Evolutionary conservation across 2,329 filamentous ascomycete genomes (phyloP).

Genomic region (Colletotrichum lentis): DNA sequence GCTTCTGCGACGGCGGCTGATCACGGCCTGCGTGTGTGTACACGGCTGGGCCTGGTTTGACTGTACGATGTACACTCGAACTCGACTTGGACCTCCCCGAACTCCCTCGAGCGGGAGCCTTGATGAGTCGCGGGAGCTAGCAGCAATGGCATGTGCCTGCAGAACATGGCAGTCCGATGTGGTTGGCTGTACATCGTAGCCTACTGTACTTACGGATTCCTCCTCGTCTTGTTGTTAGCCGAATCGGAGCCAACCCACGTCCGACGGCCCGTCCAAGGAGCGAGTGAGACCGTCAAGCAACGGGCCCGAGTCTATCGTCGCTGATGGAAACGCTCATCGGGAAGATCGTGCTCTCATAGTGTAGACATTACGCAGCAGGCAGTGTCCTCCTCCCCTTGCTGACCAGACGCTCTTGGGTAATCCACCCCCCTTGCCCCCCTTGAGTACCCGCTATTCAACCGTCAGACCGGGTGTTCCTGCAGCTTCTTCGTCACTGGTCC

Average conservation of each 20-base stretch:
- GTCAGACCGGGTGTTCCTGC: slow-evolving; percentile 31
- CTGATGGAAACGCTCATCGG: slow-evolving; percentile 24
- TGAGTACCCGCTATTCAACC: neutral
- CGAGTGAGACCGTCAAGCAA: slow-evolving; percentile 4
- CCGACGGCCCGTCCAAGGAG: slow-evolving; percentile 4
- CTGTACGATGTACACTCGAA: slow-evolving; percentile 10
- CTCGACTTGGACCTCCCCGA: neutral
- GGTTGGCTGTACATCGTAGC: neutral
- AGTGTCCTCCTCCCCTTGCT: slow-evolving; percentile 12
- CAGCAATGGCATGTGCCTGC: neutral
- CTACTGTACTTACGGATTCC: neutral
- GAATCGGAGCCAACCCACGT: slow-evolving; percentile 22
- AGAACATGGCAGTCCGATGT: slow-evolving; percentile 2
- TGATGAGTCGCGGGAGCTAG: neutral
- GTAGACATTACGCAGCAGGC: neutral
- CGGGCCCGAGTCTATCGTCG: slow-evolving; percentile 23
- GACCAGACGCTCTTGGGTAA: neutral
- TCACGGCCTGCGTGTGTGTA: neutral
- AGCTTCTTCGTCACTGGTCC: slow-evolving; percentile 31
- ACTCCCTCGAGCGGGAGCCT: neutral
- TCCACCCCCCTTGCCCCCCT: neutral
- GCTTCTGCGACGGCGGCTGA: neutral
- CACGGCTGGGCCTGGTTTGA: slow-evolving; percentile 4
- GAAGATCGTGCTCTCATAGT: slow-evolving; percentile 18
- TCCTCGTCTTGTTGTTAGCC: slow-evolving; percentile 4